These are phyloP conservation scores for Colletotrichum noveboracense DNA, from an alignment of 2,329 filamentous ascomycete species.

Conservation along the genomic window DNA sequence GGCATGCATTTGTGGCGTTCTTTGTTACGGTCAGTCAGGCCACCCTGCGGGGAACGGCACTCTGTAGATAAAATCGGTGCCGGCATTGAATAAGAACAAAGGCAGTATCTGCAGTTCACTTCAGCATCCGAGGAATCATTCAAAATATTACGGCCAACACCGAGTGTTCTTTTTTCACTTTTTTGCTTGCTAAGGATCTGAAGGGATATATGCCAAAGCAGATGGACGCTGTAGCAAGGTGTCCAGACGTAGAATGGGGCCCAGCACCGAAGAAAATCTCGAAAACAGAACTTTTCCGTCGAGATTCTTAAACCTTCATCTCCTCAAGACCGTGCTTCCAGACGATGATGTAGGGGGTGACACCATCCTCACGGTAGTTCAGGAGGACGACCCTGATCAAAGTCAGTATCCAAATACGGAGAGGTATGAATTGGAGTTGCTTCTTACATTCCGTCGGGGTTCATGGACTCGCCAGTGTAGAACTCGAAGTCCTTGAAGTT, in stretches of 20 bases:
- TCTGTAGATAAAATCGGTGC: not conserved
- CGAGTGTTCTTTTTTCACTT: constrained; percentile 13
- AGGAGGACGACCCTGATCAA: constrained; percentile 78
- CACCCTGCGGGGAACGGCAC: not conserved
- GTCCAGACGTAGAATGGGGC: not conserved
- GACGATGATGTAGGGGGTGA: constrained; percentile 86
- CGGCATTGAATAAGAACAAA: not conserved
- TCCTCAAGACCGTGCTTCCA: constrained; percentile 94
- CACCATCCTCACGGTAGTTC: constrained; percentile 97
- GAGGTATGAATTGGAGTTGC: not conserved
- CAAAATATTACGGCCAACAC: constrained; percentile 13
- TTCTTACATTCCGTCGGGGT: constrained; percentile 88
- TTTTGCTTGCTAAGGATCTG: constrained; percentile 23
- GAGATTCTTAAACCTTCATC: constrained; percentile 81
- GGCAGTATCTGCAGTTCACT: not conserved
- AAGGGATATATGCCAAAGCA: constrained; percentile 25
- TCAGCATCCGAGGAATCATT: not conserved
- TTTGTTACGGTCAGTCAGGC: not conserved
- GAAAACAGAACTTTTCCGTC: constrained; percentile 4
- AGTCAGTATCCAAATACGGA: not conserved
- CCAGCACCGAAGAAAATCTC: constrained; percentile 16
- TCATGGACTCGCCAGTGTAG: constrained; percentile 89
- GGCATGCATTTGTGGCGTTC: constrained; percentile 15
- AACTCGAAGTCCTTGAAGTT: constrained; percentile 98
- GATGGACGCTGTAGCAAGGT: constrained; percentile 21